Conservation (phyloP, 768 basidiomycete genomes). For the Boletellus emodensis region DNA sequence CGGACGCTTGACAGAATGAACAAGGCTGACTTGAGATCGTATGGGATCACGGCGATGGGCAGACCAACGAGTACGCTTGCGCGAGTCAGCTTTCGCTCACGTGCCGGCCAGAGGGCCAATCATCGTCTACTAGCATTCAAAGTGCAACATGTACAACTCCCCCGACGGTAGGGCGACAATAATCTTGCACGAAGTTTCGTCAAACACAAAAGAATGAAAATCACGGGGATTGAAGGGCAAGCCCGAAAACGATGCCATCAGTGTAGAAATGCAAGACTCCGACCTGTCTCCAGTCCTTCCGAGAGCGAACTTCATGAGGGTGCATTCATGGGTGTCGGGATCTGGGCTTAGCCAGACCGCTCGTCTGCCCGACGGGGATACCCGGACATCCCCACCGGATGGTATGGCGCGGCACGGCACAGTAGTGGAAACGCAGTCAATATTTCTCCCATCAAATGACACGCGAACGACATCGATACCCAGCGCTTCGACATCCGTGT, state of each 20-base stretch:
- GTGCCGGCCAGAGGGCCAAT: constrained; percentile 21
- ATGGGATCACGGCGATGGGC: neutral
- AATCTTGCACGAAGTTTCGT: constrained; percentile 52
- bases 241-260: constrained; percentile 45
- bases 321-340: constrained; percentile 34
- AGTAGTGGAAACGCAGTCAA: neutral
- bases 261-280: constrained; percentile 18
- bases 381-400: constrained; percentile 10
- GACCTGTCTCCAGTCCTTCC: constrained; percentile 9
- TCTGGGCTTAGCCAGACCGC: constrained; percentile 16
- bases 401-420: constrained; percentile 13
- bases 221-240: constrained; percentile 49
- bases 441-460: constrained; percentile 11
- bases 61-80: too few relatives aligned
- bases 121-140: constrained; percentile 1
- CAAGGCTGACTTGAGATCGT: neutral
- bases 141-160: constrained; percentile 47
- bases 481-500: neutral
- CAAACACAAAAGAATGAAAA: constrained; percentile 48
- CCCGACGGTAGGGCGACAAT: constrained; percentile 50
- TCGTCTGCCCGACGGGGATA: constrained; percentile 19
- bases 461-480: constrained; percentile 8
- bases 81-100: constrained; percentile 21
- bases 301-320: constrained; percentile 50
- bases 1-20: neutral